phyloP scores from a whole-genome alignment of 805 yeast species.

The Yarrowia divulgata region DNA sequence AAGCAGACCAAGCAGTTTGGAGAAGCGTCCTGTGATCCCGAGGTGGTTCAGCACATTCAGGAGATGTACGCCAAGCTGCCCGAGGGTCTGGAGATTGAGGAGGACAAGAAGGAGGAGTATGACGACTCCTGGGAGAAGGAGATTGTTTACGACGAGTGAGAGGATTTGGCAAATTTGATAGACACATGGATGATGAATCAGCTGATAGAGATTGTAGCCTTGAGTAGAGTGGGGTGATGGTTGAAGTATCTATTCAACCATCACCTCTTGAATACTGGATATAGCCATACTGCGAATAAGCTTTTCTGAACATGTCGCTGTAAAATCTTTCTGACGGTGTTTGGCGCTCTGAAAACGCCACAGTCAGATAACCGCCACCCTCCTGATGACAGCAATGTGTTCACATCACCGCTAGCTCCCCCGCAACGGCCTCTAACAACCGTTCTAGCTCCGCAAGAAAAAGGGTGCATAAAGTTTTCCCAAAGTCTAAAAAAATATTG shows the following conservation, averaged over 20 bases:
- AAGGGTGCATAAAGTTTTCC: constrained; percentile 7
- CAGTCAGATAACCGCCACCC: too few relatives aligned
- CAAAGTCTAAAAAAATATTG: constrained; percentile 25
- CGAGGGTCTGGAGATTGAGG: constrained; percentile 54
- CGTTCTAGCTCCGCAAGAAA: background rate
- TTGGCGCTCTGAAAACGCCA: too few relatives aligned
- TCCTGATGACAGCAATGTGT: too few relatives aligned
- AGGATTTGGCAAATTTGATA: background rate
- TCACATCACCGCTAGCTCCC: too few relatives aligned
- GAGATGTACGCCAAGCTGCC: constrained; percentile 64
- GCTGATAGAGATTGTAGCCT: background rate
- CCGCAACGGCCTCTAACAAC: too few relatives aligned
- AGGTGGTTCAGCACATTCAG: constrained; percentile 61
- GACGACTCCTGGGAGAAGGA: constrained; percentile 44
- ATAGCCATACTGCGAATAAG: too few relatives aligned
- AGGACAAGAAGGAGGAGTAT: constrained; percentile 49
- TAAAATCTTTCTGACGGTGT: too few relatives aligned
- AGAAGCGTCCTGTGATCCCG: constrained; percentile 61
- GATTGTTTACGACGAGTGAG: constrained; percentile 32
- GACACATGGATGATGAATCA: background rate
- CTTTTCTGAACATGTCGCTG: too few relatives aligned
- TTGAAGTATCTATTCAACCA: too few relatives aligned
- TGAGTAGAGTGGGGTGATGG: too few relatives aligned
- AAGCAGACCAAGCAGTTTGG: constrained; percentile 53
- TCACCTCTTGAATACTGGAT: too few relatives aligned